Evolutionary conservation across 352 stramenopile species (phyloP).

Genomic region (Globisporangium cylindrosporum): DNA sequence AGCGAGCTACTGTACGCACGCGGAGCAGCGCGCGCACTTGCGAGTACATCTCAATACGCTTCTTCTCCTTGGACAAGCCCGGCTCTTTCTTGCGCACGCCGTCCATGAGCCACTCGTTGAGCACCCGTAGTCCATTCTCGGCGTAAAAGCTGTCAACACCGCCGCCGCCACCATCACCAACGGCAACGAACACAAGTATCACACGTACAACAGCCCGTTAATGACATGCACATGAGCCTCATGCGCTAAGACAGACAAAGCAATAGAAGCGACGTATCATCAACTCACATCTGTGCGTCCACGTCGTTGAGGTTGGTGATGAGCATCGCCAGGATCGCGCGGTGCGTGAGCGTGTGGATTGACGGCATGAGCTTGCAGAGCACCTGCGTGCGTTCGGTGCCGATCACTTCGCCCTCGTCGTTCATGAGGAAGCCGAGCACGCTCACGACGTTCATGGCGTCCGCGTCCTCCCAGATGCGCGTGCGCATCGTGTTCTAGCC

Average conservation of each 20-base stretch:
- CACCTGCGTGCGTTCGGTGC: constrained; percentile 69
- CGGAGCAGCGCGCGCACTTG: constrained; percentile 73
- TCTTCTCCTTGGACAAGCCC: constrained; percentile 55
- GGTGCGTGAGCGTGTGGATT: constrained; percentile 77
- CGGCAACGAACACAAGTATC: not conserved
- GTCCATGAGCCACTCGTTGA: constrained; percentile 72
- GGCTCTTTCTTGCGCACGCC: constrained; percentile 34
- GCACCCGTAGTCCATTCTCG: constrained; percentile 64
- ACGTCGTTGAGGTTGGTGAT: constrained; percentile 63
- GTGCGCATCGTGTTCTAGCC: constrained; percentile 37
- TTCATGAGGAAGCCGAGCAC: constrained; percentile 82
- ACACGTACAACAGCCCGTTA: not conserved
- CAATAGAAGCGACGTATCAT: not conserved
- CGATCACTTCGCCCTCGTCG: constrained; percentile 73
- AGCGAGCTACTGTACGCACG: constrained; percentile 24
- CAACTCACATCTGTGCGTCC: constrained; percentile 57
- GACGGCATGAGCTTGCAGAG: constrained; percentile 83
- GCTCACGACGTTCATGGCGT: constrained; percentile 79
- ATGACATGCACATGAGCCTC: not conserved
- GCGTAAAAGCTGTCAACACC: constrained; percentile 55
- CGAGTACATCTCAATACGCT: constrained; percentile 65
- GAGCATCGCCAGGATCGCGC: constrained; percentile 74
- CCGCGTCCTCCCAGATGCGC: constrained; percentile 75
- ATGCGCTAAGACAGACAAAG: no score
- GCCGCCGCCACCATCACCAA: not conserved